A percentile compares a stretch with the other conserved stretches of the same genome.
Evolutionary conservation across 495 filamentous ascomycete species (phyloP).

Genomic region (Aspergillus egyptiacus): DNA sequence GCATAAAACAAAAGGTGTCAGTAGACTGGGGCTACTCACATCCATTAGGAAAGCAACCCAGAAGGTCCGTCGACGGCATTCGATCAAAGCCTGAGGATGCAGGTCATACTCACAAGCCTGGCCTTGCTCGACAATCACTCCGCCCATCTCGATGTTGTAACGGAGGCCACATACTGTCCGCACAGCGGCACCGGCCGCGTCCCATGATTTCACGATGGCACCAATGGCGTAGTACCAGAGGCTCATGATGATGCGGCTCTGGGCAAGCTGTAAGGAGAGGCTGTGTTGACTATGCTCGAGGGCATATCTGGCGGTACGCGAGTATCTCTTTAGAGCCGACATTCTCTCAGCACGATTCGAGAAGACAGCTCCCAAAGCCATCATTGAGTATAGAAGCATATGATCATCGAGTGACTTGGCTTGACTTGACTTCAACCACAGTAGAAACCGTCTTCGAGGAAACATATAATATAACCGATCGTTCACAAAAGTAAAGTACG

Average conservation of each 20-base stretch:
- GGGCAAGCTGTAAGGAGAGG: constrained; percentile 55
- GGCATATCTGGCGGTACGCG: constrained; percentile 53
- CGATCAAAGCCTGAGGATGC: constrained; percentile 50
- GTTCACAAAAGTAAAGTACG: constrained; percentile 51
- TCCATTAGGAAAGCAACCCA: constrained; percentile 62
- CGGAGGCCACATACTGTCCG: constrained; percentile 52
- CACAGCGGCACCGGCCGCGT: constrained; percentile 53
- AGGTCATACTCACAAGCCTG: constrained; percentile 51
- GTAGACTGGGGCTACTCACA: constrained; percentile 30
- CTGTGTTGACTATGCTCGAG: constrained; percentile 44
- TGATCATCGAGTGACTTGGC: constrained; percentile 57
- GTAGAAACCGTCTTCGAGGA: constrained; percentile 45
- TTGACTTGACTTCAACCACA: constrained; percentile 48
- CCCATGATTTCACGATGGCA: constrained; percentile 49
- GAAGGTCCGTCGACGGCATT: constrained; percentile 61
- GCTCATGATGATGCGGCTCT: constrained; percentile 56
- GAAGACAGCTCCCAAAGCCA: constrained; percentile 54
- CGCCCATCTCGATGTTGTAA: constrained; percentile 56
- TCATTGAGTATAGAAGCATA: constrained; percentile 64
- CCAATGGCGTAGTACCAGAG: constrained; percentile 59
- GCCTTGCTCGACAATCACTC: constrained; percentile 39
- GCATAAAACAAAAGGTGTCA: not conserved
- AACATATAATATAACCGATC: constrained; percentile 51
- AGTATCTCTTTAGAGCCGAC: constrained; percentile 43
- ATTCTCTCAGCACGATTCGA: constrained; percentile 47